Percentiles rank a stretch among this genome's conserved stretches.
Evolutionary conservation across 2,329 filamentous ascomycete species (phyloP).

Genomic region (Colletotrichum lini): DNA sequence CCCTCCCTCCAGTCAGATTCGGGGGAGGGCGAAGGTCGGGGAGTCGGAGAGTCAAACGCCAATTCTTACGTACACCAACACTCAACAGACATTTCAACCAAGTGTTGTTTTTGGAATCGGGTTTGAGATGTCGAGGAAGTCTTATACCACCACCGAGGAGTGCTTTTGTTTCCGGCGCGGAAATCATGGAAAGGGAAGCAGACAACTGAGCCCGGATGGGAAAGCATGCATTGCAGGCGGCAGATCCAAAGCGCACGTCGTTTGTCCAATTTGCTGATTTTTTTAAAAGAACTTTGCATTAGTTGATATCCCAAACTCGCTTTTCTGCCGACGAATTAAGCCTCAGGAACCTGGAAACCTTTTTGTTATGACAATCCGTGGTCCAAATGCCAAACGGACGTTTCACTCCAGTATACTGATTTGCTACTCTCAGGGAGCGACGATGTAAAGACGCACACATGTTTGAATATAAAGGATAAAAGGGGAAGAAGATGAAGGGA

Average conservation of each 20-base stretch:
- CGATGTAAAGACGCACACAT: background rate
- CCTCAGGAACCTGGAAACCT: background rate
- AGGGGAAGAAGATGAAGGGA: background rate
- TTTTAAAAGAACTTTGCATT: slow-evolving; percentile 25
- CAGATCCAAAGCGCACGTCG: background rate
- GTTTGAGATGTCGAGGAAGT: background rate
- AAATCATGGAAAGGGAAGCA: slow-evolving; percentile 7
- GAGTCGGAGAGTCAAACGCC: slow-evolving; percentile 8
- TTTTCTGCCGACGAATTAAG: slow-evolving; percentile 9
- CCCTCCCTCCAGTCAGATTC: slow-evolving; percentile 11
- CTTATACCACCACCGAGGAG: background rate
- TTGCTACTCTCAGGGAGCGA: slow-evolving; percentile 5
- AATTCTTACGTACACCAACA: background rate
- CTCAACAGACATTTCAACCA: background rate
- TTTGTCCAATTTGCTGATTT: background rate
- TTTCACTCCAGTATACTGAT: background rate
- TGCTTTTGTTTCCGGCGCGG: background rate
- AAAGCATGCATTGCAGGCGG: slow-evolving; percentile 12
- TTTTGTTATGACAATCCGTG: background rate
- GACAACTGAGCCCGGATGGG: background rate
- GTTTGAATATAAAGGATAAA: too few species aligned
- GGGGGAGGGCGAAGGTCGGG: slow-evolving; percentile 13
- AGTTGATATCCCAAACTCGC: slow-evolving; percentile 35
- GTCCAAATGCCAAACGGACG: background rate
- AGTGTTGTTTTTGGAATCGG: background rate